These are phyloP conservation scores for Colletotrichum orbiculare DNA, from an alignment of 2,329 filamentous ascomycete genomes.

Conservation along the genomic window DNA sequence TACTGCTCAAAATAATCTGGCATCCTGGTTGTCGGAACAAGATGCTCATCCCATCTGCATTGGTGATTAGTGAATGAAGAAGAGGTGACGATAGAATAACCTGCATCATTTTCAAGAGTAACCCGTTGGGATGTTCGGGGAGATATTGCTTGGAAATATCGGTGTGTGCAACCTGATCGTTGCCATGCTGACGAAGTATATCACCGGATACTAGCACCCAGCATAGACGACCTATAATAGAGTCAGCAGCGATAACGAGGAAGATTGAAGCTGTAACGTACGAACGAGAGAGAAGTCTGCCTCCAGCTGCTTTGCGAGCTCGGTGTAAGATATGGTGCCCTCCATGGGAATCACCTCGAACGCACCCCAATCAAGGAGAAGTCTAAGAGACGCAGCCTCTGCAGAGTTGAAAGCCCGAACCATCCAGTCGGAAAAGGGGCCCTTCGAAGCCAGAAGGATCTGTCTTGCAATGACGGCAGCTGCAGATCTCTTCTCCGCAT, in stretches of 20 bases:
- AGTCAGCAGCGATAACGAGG: background rate
- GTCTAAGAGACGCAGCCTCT: slow-evolving; percentile 29
- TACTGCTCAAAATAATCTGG: slow-evolving; percentile 47
- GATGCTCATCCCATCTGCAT: slow-evolving; percentile 42
- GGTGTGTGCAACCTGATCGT: slow-evolving; percentile 41
- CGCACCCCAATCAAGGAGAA: slow-evolving; percentile 47
- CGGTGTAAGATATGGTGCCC: slow-evolving; percentile 41
- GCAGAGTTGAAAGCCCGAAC: background rate
- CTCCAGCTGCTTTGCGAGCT: slow-evolving; percentile 43
- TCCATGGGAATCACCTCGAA: slow-evolving; percentile 46
- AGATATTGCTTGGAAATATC: slow-evolving; percentile 36
- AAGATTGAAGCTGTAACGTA: slow-evolving; percentile 22
- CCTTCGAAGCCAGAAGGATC: slow-evolving; percentile 18
- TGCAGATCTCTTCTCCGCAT: slow-evolving; percentile 17
- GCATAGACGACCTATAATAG: slow-evolving; percentile 35
- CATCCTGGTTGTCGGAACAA: slow-evolving; percentile 40
- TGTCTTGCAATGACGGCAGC: slow-evolving; percentile 22
- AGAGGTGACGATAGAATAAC: background rate
- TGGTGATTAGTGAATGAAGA: background rate
- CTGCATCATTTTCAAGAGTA: slow-evolving; percentile 36
- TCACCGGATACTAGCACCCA: slow-evolving; percentile 38
- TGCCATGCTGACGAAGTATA: slow-evolving; percentile 37
- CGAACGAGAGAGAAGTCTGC: slow-evolving; percentile 44
- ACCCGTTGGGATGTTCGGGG: slow-evolving; percentile 26
- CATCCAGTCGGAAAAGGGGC: slow-evolving; percentile 28